Percentiles rank a stretch among this genome's conserved stretches.
These are phyloP conservation scores for Avena atlantica DNA, from an alignment of 176 grass and related monocot species.

Conservation along the genomic window DNA sequence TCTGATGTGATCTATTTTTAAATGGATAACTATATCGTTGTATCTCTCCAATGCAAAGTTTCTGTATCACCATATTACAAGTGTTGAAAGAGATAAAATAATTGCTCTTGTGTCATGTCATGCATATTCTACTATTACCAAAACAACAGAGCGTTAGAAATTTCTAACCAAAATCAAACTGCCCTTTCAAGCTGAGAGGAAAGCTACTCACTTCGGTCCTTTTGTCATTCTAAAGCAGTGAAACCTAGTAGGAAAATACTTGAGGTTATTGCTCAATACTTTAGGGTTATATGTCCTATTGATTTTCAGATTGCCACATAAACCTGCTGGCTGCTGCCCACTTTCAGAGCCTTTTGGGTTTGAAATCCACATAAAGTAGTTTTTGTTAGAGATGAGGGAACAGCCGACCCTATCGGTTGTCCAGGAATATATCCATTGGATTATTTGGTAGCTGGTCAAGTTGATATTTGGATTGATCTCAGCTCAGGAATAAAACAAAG, in stretches of 20 bases:
- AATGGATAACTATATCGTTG: too few relatives aligned
- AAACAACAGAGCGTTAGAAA: neutral
- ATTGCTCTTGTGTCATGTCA: neutral
- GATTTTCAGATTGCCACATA: neutral
- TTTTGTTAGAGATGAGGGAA: neutral
- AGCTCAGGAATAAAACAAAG: neutral
- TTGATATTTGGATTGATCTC: neutral
- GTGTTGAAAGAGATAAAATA: neutral
- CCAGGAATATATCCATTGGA: neutral
- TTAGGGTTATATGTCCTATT: neutral
- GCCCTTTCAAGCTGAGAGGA: neutral
- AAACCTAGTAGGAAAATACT: neutral
- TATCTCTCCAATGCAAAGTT: neutral
- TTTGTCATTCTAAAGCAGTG: neutral
- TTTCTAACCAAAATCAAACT: neutral
- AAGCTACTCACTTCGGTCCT: neutral
- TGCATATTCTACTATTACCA: neutral
- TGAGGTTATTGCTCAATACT: neutral
- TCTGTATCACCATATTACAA: neutral
- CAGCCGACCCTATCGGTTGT: neutral
- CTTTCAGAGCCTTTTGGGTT: neutral
- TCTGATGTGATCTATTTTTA: slow-evolving; percentile 12
- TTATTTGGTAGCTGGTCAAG: neutral
- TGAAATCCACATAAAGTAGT: neutral
- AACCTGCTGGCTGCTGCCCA: neutral